phyloP scores from a whole-genome alignment of 2,329 filamentous ascomycete genomes.

The Fusarium sp. region DNA sequence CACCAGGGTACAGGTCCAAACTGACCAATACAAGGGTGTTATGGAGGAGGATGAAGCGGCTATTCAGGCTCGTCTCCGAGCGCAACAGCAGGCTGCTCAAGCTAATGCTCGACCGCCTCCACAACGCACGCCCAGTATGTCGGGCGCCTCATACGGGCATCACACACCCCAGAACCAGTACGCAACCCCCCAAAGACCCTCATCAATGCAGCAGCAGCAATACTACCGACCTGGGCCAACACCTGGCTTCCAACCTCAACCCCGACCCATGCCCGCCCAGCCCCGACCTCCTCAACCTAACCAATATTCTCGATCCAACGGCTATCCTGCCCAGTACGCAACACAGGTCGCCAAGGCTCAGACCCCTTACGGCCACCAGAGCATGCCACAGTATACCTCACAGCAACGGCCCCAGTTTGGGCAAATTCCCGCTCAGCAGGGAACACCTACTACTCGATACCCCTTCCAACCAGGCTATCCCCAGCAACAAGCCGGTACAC shows the following conservation, averaged over 20 bases:
- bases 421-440: constrained; percentile 59
- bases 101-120: constrained; percentile 54
- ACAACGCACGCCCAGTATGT: constrained; percentile 58
- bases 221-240: constrained; percentile 59
- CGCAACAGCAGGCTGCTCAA: constrained; percentile 55
- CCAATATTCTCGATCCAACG: constrained; percentile 66
- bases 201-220: constrained; percentile 62
- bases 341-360: constrained; percentile 68
- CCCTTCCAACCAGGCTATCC: constrained; percentile 57
- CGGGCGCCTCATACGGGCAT: constrained; percentile 61
- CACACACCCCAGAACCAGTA: constrained; percentile 63
- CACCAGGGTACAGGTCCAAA: constrained; percentile 81
- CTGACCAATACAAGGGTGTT: constrained; percentile 80
- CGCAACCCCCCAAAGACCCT: constrained; percentile 62
- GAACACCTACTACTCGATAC: constrained; percentile 61
- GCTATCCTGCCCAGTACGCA: constrained; percentile 63
- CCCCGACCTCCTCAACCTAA: constrained; percentile 60
- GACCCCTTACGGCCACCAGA: constrained; percentile 67
- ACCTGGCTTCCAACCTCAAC: constrained; percentile 62
- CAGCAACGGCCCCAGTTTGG: constrained; percentile 63
- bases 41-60: constrained; percentile 87
- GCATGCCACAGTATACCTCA: constrained; percentile 63
- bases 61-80: constrained; percentile 65
- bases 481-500: constrained; percentile 56
- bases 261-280: constrained; percentile 54